Evolutionary conservation across 2,329 filamentous ascomycete genomes (phyloP).

Genomic region (Claviceps digitariae): DNA sequence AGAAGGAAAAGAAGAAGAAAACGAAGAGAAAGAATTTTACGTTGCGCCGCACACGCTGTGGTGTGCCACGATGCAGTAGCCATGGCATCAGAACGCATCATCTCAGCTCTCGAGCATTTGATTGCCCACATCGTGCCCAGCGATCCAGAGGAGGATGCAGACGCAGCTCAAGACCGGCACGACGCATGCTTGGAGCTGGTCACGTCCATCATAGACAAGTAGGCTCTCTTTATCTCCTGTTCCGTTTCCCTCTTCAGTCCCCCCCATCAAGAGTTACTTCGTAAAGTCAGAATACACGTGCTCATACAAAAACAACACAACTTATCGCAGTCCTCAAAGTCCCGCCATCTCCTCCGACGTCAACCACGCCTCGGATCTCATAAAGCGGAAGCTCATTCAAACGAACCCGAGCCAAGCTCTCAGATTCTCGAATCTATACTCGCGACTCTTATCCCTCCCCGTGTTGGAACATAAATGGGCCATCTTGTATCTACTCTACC

Average conservation of each 20-base stretch:
- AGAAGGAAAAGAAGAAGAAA: background rate
- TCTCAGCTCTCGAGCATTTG: conserved; percentile 66
- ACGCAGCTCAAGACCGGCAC: conserved; percentile 53
- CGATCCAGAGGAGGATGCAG: conserved; percentile 52
- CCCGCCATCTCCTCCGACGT: conserved; percentile 55
- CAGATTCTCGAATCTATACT: conserved; percentile 82
- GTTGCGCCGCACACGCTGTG: background rate
- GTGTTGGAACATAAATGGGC: conserved; percentile 95
- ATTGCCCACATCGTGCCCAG: conserved; percentile 60
- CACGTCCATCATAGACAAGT: conserved; percentile 39
- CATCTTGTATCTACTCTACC: conserved; percentile 81
- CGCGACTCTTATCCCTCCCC: conserved; percentile 74
- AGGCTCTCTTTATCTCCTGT: background rate
- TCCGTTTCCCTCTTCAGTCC: background rate
- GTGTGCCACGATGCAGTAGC: conserved; percentile 33
- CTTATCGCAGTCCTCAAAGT: conserved; percentile 28
- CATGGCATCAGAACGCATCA: conserved; percentile 55
- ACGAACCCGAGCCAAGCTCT: conserved; percentile 67
- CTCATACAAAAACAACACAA: background rate
- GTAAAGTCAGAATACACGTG: background rate
- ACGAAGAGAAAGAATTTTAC: background rate
- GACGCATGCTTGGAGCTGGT: conserved; percentile 44
- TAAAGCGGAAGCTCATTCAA: conserved; percentile 75
- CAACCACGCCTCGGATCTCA: conserved; percentile 84
- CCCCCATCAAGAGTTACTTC: background rate